A percentile compares a stretch with the other conserved stretches of the same genome.
Evolutionary conservation across 2,329 filamentous ascomycete genomes (phyloP).

Genomic region (Aspergillus pseudoviridinutans): DNA sequence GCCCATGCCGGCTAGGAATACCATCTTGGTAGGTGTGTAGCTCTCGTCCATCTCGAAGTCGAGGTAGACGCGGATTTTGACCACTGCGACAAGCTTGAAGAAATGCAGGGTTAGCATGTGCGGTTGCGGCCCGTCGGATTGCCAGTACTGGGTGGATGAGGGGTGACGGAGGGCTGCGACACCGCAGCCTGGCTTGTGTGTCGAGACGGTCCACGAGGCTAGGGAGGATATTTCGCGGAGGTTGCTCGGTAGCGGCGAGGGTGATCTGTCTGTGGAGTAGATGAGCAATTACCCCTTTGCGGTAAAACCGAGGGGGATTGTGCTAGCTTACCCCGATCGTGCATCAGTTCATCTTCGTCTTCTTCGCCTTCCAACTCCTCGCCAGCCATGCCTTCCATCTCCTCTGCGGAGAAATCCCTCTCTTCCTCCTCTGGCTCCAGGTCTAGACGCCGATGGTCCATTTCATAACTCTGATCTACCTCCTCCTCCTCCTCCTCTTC

Average conservation of each 20-base stretch:
- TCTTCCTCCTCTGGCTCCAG: conserved; percentile 15
- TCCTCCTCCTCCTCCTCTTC: conserved; percentile 14
- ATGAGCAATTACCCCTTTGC: not conserved
- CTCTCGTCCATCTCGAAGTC: conserved; percentile 93
- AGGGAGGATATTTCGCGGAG: conserved; percentile 62
- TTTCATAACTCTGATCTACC: conserved; percentile 12
- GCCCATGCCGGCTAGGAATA: conserved; percentile 83
- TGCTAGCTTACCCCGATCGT: conserved; percentile 27
- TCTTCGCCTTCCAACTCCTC: conserved; percentile 20
- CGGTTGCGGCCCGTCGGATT: conserved; percentile 63
- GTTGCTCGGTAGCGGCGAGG: conserved; percentile 36
- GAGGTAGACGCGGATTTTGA: conserved; percentile 57
- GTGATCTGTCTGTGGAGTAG: conserved; percentile 26
- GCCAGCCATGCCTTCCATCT: conserved; percentile 14
- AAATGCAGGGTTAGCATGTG: conserved; percentile 62
- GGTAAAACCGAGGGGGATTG: not conserved
- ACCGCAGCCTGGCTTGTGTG: conserved; percentile 59
- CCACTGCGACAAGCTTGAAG: conserved; percentile 51
- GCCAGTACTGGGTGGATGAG: conserved; percentile 58
- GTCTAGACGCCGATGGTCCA: conserved; percentile 8
- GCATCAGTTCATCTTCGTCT: conserved; percentile 33
- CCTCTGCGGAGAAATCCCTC: conserved; percentile 18
- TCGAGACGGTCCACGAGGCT: conserved; percentile 63
- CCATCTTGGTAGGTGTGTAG: conserved; percentile 91
- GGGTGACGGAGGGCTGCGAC: conserved; percentile 57